Base-by-base conservation (phyloP, 441 rosid genomes). In the Mallotus repandus region DNA sequence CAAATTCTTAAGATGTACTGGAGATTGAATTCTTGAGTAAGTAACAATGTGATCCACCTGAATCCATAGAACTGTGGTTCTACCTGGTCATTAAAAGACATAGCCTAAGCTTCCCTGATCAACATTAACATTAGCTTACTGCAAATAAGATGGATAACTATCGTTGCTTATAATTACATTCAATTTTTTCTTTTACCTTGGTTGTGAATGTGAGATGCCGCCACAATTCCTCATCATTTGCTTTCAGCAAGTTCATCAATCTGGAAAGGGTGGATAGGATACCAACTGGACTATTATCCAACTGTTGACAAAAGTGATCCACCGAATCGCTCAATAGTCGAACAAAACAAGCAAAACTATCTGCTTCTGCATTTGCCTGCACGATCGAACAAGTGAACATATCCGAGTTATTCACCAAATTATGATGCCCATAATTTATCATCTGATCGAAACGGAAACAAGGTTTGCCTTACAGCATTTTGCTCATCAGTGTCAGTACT, bases 41-140 rank as follows among this genome's bases (percentile, higher is more conserved):
- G 92, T 46, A 90, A 82, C 80, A 90, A 74, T 45, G 96, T 88
- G 80, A 90, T 88, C 96, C 96, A 90, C 79, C 96, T 83, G 80
- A 90, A 88, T 61, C 86, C 96, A 65, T 90, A 88, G 78, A 81
- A 88, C 66, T 90, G 91, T 1, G 91, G 90, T 79, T 84, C 83
- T n/a, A 90, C 92, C 96, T 90, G 90, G 60, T 60, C 70, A 74
- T 66, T 9, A 43, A 45, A 35, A 64, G 50, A 57, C 50, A 68
- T 38, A 38, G 21, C 50, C 54, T 65, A 19, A 76, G 71, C 9
- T 64, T 62, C 14, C 58, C 14, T 4, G 50, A 59, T 35, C 14
- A 43, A 61, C 7, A 12, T 19, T n/a, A 72, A 69, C 10, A 64
- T 49, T 52, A 63, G 48, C 41, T 43, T 7, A 60, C 18, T 12